Percentiles rank a stretch among this genome's conserved stretches.
phyloP scores from a whole-genome alignment of 2,329 filamentous ascomycete genomes.

The Xylariales sp. region DNA sequence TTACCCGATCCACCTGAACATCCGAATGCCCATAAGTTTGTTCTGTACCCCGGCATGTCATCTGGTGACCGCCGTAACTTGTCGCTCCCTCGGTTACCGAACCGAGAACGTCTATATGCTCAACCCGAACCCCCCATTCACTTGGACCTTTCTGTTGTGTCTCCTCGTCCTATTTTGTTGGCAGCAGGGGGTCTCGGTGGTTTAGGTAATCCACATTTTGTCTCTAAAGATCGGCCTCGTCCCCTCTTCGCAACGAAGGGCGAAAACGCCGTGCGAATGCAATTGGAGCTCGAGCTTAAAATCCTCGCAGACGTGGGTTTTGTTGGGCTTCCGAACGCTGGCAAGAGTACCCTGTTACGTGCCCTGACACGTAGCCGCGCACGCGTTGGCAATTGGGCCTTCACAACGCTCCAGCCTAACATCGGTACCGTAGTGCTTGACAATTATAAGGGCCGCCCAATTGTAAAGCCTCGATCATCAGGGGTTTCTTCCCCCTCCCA shows the following conservation, averaged over 20 bases:
- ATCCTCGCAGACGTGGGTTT: slow-evolving; percentile 94
- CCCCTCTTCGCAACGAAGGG: slow-evolving; percentile 92
- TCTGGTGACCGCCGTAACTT: slow-evolving; percentile 73
- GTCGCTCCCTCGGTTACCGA: slow-evolving; percentile 63
- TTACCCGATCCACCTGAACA: slow-evolving; percentile 51
- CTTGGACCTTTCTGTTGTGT: slow-evolving; percentile 79
- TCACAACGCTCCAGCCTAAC: slow-evolving; percentile 94
- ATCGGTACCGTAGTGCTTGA: slow-evolving; percentile 97
- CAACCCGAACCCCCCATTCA: slow-evolving; percentile 80
- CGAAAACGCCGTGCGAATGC: slow-evolving; percentile 80
- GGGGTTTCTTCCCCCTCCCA: slow-evolving; percentile 50
- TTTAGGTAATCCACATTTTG: slow-evolving; percentile 92
- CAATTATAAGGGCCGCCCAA: slow-evolving; percentile 80
- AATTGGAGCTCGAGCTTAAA: slow-evolving; percentile 90
- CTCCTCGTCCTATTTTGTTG: slow-evolving; percentile 84
- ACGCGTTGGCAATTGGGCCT: slow-evolving; percentile 93
- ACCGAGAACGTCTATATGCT: slow-evolving; percentile 65
- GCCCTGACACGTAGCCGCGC: slow-evolving; percentile 89
- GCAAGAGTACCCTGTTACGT: slow-evolving; percentile 91
- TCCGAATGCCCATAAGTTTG: slow-evolving; percentile 76
- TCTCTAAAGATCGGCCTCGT: slow-evolving; percentile 76
- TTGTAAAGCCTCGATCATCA: slow-evolving; percentile 51
- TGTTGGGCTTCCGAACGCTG: slow-evolving; percentile 94
- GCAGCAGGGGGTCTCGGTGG: slow-evolving; percentile 90
- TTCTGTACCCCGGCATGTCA: slow-evolving; percentile 83